These are phyloP conservation scores for Zygosaccharomyces rouxii DNA, from an alignment of 805 yeast species.

Conservation along the genomic window DNA sequence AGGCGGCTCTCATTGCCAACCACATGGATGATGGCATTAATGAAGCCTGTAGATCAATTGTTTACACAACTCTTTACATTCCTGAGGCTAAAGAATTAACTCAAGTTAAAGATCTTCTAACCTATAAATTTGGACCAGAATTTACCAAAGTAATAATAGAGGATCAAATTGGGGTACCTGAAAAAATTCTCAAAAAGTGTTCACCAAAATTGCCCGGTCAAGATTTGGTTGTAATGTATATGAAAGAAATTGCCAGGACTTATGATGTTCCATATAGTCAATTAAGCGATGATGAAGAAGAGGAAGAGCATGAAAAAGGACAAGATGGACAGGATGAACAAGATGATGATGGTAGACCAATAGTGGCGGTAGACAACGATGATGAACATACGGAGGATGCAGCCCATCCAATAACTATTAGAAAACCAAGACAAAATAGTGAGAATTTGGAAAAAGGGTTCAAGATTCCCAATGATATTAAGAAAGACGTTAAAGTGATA, in stretches of 20 bases:
- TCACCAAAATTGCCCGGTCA: conserved; percentile 61
- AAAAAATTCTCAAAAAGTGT: conserved; percentile 60
- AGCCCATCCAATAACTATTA: conserved; percentile 40
- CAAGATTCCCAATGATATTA: conserved; percentile 40
- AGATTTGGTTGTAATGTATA: conserved; percentile 61
- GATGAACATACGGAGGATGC: conserved; percentile 25
- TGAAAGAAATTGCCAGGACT: conserved; percentile 75
- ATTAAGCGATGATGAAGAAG: conserved; percentile 31
- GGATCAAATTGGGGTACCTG: conserved; percentile 49
- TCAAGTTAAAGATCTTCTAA: conserved; percentile 56
- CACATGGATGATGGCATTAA: conserved; percentile 45
- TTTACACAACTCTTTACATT: conserved; percentile 61
- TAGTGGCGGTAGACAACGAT: conserved; percentile 36
- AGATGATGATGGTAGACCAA: conserved; percentile 33
- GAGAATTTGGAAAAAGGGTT: conserved; percentile 39
- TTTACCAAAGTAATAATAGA: conserved; percentile 42
- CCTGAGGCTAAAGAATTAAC: conserved; percentile 70
- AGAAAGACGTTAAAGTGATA: conserved; percentile 34
- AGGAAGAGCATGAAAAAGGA: conserved; percentile 18
- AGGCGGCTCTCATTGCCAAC: conserved; percentile 30
- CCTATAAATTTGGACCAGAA: conserved; percentile 63
- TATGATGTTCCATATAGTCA: conserved; percentile 73
- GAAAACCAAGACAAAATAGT: conserved; percentile 41
- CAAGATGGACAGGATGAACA: conserved; percentile 17
- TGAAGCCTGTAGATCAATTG: conserved; percentile 69